Evolutionary conservation across 2,329 filamentous ascomycete genomes (phyloP).

Genomic region (Periglandula ipomoeae): DNA sequence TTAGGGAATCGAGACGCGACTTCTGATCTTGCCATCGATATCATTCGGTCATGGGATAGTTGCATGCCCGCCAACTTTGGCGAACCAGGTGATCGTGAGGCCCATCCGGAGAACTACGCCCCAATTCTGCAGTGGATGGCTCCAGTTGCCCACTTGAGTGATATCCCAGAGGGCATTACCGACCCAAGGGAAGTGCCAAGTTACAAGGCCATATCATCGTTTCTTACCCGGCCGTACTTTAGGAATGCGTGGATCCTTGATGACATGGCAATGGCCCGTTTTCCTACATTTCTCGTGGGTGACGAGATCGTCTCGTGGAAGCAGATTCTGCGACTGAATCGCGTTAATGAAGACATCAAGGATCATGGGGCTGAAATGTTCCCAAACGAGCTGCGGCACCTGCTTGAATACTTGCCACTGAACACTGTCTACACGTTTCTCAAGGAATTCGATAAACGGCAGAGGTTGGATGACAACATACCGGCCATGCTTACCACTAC

Average conservation of each 20-base stretch:
- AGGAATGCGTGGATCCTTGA: constrained; percentile 28
- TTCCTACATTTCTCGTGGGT: constrained; percentile 23
- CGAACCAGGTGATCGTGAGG: constrained; percentile 22
- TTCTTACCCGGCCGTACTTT: constrained; percentile 24
- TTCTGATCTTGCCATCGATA: constrained; percentile 17
- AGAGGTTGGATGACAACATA: constrained; percentile 2
- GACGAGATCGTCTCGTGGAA: constrained; percentile 27
- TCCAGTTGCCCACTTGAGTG: constrained; percentile 16
- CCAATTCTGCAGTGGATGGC: constrained; percentile 22
- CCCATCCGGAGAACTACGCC: constrained; percentile 25
- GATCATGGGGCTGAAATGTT: constrained; percentile 22
- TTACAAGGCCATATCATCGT: constrained; percentile 17
- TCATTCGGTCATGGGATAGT: constrained; percentile 19
- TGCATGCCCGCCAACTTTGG: constrained; percentile 23
- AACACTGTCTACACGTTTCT: constrained; percentile 11
- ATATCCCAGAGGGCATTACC: constrained; percentile 14
- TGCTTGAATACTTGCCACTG: constrained; percentile 13
- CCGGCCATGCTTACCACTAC: constrained; percentile 7
- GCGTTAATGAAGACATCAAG: constrained; percentile 25
- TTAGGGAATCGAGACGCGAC: constrained; percentile 20
- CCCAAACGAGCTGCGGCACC: constrained; percentile 14
- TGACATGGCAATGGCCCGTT: constrained; percentile 24
- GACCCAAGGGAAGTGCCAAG: constrained; percentile 15
- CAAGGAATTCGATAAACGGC: constrained; percentile 10
- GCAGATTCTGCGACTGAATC: constrained; percentile 24